Evolutionary conservation across 1,139 yeast genomes (phyloP).

Genomic region (Sugiyamaella paludigena): DNA sequence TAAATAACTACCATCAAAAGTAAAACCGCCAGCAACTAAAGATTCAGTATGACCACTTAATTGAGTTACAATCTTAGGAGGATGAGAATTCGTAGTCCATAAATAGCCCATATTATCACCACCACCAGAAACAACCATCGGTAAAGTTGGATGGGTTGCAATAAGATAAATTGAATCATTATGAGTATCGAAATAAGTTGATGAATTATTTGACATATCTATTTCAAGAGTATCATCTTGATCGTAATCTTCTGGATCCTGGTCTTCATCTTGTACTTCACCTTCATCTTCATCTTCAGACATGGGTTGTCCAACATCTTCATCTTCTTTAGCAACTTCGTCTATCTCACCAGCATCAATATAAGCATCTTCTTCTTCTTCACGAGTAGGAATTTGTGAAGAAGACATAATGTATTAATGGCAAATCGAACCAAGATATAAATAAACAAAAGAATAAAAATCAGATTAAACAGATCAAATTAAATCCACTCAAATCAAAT

Average conservation of each 20-base stretch:
- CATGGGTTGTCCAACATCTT: conserved; percentile 18
- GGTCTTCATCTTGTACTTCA: conserved; percentile 22
- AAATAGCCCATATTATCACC: conserved; percentile 83
- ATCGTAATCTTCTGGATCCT: conserved; percentile 22
- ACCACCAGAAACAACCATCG: conserved; percentile 85
- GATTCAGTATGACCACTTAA: conserved; percentile 82
- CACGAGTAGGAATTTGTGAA: conserved; percentile 4
- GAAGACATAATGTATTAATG: too few species aligned
- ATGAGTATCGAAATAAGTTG: conserved; percentile 85
- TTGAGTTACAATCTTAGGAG: conserved; percentile 75
- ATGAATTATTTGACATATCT: conserved; percentile 85
- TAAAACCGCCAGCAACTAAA: conserved; percentile 79
- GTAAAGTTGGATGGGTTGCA: conserved; percentile 75
- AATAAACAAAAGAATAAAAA: too few species aligned
- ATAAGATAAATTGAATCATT: conserved; percentile 86
- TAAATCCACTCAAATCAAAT: too few species aligned
- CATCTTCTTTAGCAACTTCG: conserved; percentile 12
- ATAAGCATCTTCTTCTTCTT: conserved; percentile 15
- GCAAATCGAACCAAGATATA: too few species aligned
- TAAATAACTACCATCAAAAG: conserved; percentile 73
- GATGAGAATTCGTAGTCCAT: conserved; percentile 88
- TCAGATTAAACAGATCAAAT: too few species aligned
- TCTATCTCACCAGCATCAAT: conserved; percentile 14
- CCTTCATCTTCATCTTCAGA: conserved; percentile 28
- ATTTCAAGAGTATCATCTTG: conserved; percentile 55